Percentiles rank a stretch among this genome's conserved stretches.
These are phyloP conservation scores for Pythium diclinum DNA, from an alignment of 352 stramenopile genomes.

Conservation along the genomic window DNA sequence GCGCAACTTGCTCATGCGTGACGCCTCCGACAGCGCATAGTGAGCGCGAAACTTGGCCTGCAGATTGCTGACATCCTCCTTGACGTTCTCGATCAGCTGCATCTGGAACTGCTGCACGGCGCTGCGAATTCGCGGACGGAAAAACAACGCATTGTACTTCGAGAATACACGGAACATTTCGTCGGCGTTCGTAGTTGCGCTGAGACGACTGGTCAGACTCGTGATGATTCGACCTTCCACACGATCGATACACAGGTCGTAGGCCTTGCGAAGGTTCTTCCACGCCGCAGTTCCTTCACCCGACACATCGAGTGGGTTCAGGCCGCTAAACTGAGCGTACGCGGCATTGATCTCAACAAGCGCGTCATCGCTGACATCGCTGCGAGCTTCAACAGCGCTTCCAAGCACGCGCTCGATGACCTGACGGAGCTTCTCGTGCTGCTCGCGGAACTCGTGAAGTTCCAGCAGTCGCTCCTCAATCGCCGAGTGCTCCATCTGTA, in stretches of 20 bases:
- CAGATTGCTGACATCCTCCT: conserved; percentile 94
- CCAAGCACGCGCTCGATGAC: conserved; percentile 87
- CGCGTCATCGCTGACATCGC: conserved; percentile 76
- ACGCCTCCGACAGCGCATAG: conserved; percentile 96
- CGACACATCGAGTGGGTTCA: conserved; percentile 87
- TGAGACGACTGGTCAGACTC: conserved; percentile 86
- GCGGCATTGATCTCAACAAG: conserved; percentile 87
- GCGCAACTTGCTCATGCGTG: conserved; percentile 91
- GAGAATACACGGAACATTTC: conserved; percentile 97
- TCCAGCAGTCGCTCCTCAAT: conserved; percentile 88
- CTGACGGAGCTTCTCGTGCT: conserved; percentile 89
- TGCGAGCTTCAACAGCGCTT: conserved; percentile 41
- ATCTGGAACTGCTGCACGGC: conserved; percentile 99
- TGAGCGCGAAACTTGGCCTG: conserved; percentile 94
- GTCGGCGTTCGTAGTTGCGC: conserved; percentile 89
- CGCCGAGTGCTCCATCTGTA: conserved; percentile 81
- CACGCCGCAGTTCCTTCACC: conserved; percentile 77
- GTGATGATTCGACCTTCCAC: conserved; percentile 91
- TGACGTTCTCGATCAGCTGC: conserved; percentile 97
- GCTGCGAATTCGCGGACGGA: conserved; percentile 91
- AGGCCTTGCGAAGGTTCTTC: conserved; percentile 86
- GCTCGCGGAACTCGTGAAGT: conserved; percentile 87
- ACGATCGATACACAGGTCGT: conserved; percentile 89
- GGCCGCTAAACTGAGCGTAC: conserved; percentile 75
- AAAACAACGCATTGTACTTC: conserved; percentile 98